These are phyloP conservation scores for Aspergillus amoenus DNA, from an alignment of 2,329 filamentous ascomycete species.

Conservation along the genomic window DNA sequence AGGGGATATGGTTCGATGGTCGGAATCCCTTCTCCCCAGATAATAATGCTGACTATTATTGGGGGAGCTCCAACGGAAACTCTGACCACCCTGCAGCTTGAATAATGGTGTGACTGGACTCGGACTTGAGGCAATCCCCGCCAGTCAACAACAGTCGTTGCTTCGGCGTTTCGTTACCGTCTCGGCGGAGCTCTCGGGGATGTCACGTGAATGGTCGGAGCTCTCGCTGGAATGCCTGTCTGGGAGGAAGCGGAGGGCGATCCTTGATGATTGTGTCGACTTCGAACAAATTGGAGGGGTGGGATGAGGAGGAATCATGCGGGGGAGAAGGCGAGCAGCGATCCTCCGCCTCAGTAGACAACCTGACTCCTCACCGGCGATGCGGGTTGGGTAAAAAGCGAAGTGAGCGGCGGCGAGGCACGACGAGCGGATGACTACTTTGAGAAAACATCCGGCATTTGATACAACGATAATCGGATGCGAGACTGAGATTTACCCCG, in stretches of 20 bases:
- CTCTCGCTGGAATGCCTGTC: not conserved
- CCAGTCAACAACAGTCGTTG: not conserved
- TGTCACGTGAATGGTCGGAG: constrained; percentile 3
- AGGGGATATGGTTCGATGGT: constrained; percentile 2
- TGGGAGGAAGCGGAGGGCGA: not conserved
- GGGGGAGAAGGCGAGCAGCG: constrained; percentile 1
- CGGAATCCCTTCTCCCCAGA: not conserved
- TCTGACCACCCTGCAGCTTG: not conserved
- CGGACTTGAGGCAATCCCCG: not conserved
- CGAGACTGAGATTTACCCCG: constrained; percentile 8
- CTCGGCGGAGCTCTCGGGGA: not conserved
- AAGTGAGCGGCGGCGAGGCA: constrained; percentile 16
- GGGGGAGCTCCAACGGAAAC: not conserved
- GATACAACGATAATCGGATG: not conserved
- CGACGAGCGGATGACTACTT: not conserved
- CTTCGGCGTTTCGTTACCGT: constrained; percentile 9
- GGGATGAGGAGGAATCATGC: not conserved
- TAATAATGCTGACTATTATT: not conserved
- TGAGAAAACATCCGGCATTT: not conserved
- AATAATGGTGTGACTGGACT: not conserved
- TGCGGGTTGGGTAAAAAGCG: constrained; percentile 19
- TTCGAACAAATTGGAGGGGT: not conserved
- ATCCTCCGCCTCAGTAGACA: not conserved
- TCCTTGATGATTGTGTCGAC: not conserved
- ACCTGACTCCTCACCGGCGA: constrained; percentile 24